phyloP scores from a whole-genome alignment of 2,329 filamentous ascomycete species.

The Leptosphaerulina australis region DNA sequence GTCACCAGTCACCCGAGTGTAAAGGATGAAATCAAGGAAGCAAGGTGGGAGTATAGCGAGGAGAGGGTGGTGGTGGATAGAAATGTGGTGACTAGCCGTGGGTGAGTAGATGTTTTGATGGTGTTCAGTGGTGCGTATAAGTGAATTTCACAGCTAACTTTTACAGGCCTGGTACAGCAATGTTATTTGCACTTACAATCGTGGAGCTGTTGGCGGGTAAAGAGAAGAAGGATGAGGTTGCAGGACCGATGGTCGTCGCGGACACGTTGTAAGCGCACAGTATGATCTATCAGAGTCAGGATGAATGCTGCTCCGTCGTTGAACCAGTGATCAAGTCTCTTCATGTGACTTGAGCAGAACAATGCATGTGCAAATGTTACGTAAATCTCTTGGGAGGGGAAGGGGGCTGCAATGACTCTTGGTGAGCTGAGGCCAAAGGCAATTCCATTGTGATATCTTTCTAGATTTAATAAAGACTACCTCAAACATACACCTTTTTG shows the following conservation, averaged over 20 bases:
- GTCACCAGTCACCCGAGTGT: conserved; percentile 51
- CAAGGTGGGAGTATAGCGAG: conserved; percentile 46
- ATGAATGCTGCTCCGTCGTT: no score
- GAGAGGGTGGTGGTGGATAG: conserved; percentile 47
- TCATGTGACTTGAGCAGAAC: no score
- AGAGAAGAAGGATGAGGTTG: conserved; percentile 57
- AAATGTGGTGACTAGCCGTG: conserved; percentile 45
- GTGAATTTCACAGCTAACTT: conserved; percentile 10
- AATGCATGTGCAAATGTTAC: no score
- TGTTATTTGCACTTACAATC: conserved; percentile 48
- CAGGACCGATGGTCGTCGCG: conserved; percentile 55
- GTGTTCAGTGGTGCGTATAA: not conserved
- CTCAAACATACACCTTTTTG: conserved; percentile 23
- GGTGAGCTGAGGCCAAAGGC: no score
- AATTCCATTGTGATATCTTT: no score
- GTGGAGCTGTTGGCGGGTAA: conserved; percentile 47
- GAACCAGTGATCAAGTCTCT: no score
- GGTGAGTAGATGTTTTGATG: conserved; percentile 29
- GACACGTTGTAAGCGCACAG: conserved; percentile 24
- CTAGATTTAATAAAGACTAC: not conserved
- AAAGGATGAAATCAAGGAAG: conserved; percentile 35
- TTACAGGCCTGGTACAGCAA: conserved; percentile 47
- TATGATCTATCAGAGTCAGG: not conserved
- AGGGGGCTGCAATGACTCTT: no score
- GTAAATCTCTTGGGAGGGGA: no score